Evolutionary conservation across 2,329 filamentous ascomycete species (phyloP), one percentile per base, ranked within the genome.

Genomic region (Phaeoacremonium minimum): DNA sequence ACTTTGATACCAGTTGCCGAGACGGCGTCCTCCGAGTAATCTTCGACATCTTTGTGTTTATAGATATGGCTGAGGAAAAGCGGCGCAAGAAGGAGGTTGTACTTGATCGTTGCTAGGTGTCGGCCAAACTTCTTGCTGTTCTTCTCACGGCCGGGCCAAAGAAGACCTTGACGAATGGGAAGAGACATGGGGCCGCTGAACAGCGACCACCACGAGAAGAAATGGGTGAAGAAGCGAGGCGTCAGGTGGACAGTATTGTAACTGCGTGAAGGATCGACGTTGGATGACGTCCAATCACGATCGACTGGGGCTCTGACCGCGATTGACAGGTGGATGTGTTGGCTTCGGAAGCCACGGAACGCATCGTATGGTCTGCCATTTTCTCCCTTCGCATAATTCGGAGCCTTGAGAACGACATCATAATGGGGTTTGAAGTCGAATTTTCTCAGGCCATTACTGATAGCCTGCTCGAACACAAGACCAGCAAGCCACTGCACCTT

Each of bases 101-200:
- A 97, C 68, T 98, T 98, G 69, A 98, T 90, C 7, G 94, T 98
- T n/a, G 89, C 91, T 43, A 98, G 69, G 61, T 98, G 94, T 33
- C 93, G 80, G 12, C 91, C 91, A 57, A 98, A 98, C 58, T 98
- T 98, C 66, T 98, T 98, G 70, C 88, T 96, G 31, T 88, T 93
- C 69, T 95, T 96, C 49, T 96, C 93, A 16, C 89, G 77, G 1
- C 88, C 89, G 6, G 90, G 91, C 81, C 90, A 98, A 4, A 98
- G 73, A 32, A 77, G 75, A 13, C 93, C 93, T 65, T 98, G 94
- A 1, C 93, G 87, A 39, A 98, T 85, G 9, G 93, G 94, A 18
- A 98, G 71, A 9, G 91, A 94, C 82, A 97, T 89, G 7, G 91
- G 85, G 2, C 91, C 90, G 7, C 89, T 89, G 61, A 98, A 98